Conservation (phyloP, 2,329 filamentous ascomycete genomes). For the Penicillium sp. region DNA sequence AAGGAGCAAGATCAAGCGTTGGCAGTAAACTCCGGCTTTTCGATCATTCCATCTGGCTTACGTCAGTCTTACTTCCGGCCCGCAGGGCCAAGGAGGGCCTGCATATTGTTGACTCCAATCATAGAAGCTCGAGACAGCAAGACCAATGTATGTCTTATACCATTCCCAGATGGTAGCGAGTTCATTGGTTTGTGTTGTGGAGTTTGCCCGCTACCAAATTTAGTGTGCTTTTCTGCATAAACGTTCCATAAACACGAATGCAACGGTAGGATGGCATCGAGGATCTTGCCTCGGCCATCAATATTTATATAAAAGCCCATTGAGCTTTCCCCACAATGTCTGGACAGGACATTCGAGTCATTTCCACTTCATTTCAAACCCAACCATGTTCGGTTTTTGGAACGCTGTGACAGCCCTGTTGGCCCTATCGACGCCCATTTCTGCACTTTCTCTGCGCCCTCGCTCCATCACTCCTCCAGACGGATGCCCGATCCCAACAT, state of each 20-base stretch:
- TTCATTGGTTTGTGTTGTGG: background rate
- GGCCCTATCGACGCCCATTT: slow-evolving; percentile 5
- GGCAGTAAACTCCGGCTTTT: slow-evolving; percentile 7
- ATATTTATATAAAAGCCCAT: background rate
- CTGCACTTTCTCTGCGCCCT: slow-evolving; percentile 1
- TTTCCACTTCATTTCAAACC: background rate
- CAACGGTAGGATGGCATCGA: background rate
- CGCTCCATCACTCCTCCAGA: slow-evolving; percentile 25
- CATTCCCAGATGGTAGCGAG: background rate
- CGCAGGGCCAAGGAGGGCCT: background rate
- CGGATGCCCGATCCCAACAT: slow-evolving; percentile 30
- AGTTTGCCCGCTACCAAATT: background rate
- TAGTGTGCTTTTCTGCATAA: slow-evolving; percentile 1
- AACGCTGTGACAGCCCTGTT: slow-evolving; percentile 13
- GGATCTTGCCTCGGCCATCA: background rate
- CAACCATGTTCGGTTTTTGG: slow-evolving; percentile 4
- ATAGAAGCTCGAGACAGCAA: background rate
- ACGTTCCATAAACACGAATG: background rate
- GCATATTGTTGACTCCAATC: background rate
- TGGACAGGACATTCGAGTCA: background rate
- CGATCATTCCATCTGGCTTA: background rate
- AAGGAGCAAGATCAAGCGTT: background rate
- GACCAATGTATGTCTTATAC: slow-evolving; percentile 3
- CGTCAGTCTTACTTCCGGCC: background rate
- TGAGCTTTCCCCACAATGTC: too few relatives aligned